These are phyloP conservation scores for Phytophthora sojae DNA, from an alignment of 352 stramenopile species.

Conservation along the genomic window DNA sequence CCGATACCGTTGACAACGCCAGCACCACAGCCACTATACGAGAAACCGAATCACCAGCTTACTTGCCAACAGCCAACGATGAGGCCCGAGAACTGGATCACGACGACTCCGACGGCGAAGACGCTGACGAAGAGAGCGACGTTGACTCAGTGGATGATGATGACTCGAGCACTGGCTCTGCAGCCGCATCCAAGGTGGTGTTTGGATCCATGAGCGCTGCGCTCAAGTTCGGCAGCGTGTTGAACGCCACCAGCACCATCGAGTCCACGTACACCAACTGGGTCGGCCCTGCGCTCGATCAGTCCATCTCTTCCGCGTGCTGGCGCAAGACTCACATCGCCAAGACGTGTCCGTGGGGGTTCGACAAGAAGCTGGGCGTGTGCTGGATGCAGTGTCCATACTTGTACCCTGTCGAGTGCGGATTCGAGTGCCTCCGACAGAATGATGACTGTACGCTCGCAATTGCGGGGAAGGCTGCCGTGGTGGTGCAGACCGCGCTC, in stretches of 20 bases:
- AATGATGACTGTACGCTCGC: slow-evolving; percentile 44
- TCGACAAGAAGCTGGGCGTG: slow-evolving; percentile 30
- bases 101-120: slow-evolving; percentile 16
- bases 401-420: slow-evolving; percentile 52
- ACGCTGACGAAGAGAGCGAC: slow-evolving; percentile 12
- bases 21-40: background rate
- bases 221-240: slow-evolving; percentile 32
- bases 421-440: slow-evolving; percentile 51
- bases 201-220: slow-evolving; percentile 18
- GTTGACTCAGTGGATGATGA: background rate
- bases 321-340: slow-evolving; percentile 50
- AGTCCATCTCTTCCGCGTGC: slow-evolving; percentile 30
- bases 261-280: slow-evolving; percentile 42
- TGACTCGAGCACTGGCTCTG: background rate
- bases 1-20: background rate
- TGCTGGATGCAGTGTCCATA: slow-evolving; percentile 56
- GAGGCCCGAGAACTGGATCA: too few relatives aligned
- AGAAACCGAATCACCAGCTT: background rate
- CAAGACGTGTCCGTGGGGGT: slow-evolving; percentile 45
- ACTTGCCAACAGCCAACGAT: background rate
- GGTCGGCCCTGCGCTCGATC: slow-evolving; percentile 27
- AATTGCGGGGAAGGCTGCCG: slow-evolving; percentile 42
- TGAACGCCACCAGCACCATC: slow-evolving; percentile 42
- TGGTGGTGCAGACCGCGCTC: slow-evolving; percentile 36
- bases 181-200: background rate